These are phyloP conservation scores for Ulmus americana DNA, from an alignment of 331 rosid genomes.

Conservation along the genomic window DNA sequence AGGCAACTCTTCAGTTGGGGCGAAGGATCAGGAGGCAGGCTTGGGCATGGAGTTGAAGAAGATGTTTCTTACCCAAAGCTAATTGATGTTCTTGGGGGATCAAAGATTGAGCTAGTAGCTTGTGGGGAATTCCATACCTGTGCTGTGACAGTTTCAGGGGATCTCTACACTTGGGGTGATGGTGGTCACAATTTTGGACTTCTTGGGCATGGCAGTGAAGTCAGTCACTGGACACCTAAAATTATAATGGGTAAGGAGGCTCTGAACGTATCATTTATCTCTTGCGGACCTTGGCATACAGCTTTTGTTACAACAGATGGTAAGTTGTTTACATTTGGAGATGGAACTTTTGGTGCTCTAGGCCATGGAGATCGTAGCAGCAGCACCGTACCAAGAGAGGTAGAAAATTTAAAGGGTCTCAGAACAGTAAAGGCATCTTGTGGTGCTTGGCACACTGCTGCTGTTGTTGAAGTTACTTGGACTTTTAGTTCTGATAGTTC, in stretches of 20 bases:
- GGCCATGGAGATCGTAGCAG: constrained; percentile 38
- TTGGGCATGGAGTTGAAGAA: constrained; percentile 42
- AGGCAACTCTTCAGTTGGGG: constrained; percentile 45
- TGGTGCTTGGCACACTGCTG: constrained; percentile 49
- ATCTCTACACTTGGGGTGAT: constrained; percentile 44
- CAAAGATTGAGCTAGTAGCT: constrained; percentile 33
- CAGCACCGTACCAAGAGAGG: constrained; percentile 33
- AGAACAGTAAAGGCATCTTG: constrained; percentile 42
- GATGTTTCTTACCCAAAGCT: constrained; percentile 41
- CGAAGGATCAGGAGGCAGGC: constrained; percentile 39
- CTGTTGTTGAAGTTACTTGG: constrained; percentile 38
- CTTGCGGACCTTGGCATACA: constrained; percentile 49
- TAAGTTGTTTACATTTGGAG: constrained; percentile 38
- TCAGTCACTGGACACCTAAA: constrained; percentile 38
- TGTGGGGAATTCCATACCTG: constrained; percentile 41
- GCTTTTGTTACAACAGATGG: constrained; percentile 47
- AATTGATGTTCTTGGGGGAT: constrained; percentile 30
- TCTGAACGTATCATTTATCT: constrained; percentile 32
- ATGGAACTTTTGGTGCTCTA: constrained; percentile 41
- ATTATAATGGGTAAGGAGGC: constrained; percentile 35
- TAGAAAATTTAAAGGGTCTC: constrained; percentile 38
- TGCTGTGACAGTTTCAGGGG: constrained; percentile 45
- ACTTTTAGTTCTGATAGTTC: constrained; percentile 32
- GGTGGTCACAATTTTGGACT: constrained; percentile 20
- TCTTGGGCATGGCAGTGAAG: constrained; percentile 30